Evolutionary conservation across 129 eudicot species (phyloP), one percentile per base, ranked within the genome.

Genomic region (Pittosporum tobira): DNA sequence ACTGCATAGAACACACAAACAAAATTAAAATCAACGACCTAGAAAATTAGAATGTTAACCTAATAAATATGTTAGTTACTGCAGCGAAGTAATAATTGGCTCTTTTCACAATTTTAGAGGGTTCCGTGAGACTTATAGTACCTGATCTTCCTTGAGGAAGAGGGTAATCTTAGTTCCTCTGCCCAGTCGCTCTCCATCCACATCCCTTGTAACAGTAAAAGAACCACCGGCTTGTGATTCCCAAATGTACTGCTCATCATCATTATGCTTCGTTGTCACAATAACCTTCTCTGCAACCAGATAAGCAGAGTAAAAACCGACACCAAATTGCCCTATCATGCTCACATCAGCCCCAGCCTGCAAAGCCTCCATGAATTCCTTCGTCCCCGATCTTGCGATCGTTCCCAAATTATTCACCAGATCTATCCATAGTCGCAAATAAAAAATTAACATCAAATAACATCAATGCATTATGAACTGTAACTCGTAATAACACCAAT

Each of bases 171-270:
- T 88, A 30, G 96, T 88, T 38, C 96, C 96, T 37, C 94, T 81
- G 12, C 96, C 96, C 16, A 88, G 82, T 18, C 54, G 88, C 71
- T 88, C 94, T 2, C 94, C 96, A 6, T 61, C 36, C 12, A 57
- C 66, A 74, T 88, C 96, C 73, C 84, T 79, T 1, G 91, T 84
- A 1, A 84, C 88, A 0, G 96, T 81, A 73, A 88, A 88, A 0
- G 96, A 87, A 62, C 96, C 96, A 61, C 96, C 96, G n/a, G 96
- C 96, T 63, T 88, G 96, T 0, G 96, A 88, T 62, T 88, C 96
- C 96, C 96, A 88, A 27, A 88, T 54, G 72, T 84, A 88, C 53
- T 88, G 94, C 63, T 88, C 96, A 38, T 88, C 96, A 20, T 84
- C 96, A 54, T 84, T 88, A 82, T 84, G 96, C 66, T 88, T 88